phyloP scores from a whole-genome alignment of 2,329 filamentous ascomycete genomes.

The Lachnellula subtilissima region DNA sequence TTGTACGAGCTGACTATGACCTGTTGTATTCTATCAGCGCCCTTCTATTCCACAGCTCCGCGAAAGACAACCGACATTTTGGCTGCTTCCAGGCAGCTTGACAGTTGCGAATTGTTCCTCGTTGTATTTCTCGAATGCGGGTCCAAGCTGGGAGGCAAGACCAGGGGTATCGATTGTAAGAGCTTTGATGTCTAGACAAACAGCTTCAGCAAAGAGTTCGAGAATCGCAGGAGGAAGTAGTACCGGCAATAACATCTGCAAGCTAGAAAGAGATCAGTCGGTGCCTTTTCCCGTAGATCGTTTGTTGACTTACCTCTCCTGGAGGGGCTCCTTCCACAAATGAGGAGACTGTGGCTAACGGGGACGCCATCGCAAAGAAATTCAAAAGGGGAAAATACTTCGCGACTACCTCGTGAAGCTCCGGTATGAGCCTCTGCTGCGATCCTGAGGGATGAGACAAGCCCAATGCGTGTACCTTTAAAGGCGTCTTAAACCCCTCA shows the following conservation, averaged over 20 bases:
- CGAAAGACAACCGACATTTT: constrained; percentile 51
- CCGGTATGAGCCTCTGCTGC: neutral
- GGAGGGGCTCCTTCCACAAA: constrained; percentile 94
- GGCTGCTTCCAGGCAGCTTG: constrained; percentile 82
- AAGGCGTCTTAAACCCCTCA: constrained; percentile 2
- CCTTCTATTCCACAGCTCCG: neutral
- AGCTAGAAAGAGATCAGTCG: constrained; percentile 52
- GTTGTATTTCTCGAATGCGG: constrained; percentile 91
- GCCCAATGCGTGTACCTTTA: no score
- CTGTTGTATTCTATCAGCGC: constrained; percentile 35
- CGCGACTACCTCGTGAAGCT: neutral
- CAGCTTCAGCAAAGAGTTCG: constrained; percentile 8
- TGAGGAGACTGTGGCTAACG: constrained; percentile 63
- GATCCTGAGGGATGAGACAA: constrained; percentile 1
- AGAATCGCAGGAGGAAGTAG: constrained; percentile 15
- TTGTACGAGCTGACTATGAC: constrained; percentile 83
- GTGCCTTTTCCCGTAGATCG: neutral
- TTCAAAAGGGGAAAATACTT: neutral
- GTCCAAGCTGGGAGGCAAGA: constrained; percentile 66
- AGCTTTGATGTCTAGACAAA: constrained; percentile 73
- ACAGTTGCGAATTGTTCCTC: constrained; percentile 87
- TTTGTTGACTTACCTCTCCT: constrained; percentile 69
- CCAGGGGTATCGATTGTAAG: constrained; percentile 67
- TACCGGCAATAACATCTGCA: constrained; percentile 83
- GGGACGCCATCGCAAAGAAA: constrained; percentile 29